A percentile compares a stretch with the other conserved stretches of the same genome.
Evolutionary conservation across 352 stramenopile species (phyloP).

Genomic region (Peronosclerospora sorghi): DNA sequence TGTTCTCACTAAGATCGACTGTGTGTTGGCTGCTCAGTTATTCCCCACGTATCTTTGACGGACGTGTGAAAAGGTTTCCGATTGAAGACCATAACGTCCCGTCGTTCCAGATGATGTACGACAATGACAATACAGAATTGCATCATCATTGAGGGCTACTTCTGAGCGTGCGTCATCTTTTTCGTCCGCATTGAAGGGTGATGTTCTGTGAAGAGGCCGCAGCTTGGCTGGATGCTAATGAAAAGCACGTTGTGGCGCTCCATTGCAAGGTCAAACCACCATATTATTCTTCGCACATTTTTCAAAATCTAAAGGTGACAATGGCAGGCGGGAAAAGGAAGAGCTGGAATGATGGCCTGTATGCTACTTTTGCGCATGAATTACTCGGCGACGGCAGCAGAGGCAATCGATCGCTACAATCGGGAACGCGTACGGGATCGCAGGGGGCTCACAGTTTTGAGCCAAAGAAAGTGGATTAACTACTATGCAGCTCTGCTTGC

Average conservation of each 20-base stretch:
- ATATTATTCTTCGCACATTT: too few relatives aligned
- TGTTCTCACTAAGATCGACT: background rate
- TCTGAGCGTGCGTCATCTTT: background rate
- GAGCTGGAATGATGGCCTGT: conserved; percentile 72
- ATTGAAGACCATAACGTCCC: conserved; percentile 73
- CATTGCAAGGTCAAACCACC: conserved; percentile 47
- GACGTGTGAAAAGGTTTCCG: conserved; percentile 36
- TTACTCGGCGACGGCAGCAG: conserved; percentile 26
- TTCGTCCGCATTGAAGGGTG: conserved; percentile 18
- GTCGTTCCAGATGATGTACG: conserved; percentile 52
- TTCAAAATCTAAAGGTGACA: too few relatives aligned
- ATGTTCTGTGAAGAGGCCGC: conserved; percentile 64
- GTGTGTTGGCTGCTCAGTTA: conserved; percentile 24
- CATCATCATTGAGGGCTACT: too few relatives aligned
- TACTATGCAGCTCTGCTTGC: conserved; percentile 36
- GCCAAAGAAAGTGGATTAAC: conserved; percentile 61
- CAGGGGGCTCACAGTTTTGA: conserved; percentile 49
- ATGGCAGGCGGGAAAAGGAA: conserved; percentile 50
- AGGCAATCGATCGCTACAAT: conserved; percentile 61
- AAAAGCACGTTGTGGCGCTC: conserved; percentile 39
- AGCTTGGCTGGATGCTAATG: conserved; percentile 34
- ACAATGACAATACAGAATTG: too few relatives aligned
- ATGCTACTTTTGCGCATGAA: conserved; percentile 62
- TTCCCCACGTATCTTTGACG: conserved; percentile 33
- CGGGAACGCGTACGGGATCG: conserved; percentile 43